Percentiles rank a stretch among this genome's conserved stretches.
phyloP scores from a whole-genome alignment of 345 rosid genomes.

The Pelargonium nanum region DNA sequence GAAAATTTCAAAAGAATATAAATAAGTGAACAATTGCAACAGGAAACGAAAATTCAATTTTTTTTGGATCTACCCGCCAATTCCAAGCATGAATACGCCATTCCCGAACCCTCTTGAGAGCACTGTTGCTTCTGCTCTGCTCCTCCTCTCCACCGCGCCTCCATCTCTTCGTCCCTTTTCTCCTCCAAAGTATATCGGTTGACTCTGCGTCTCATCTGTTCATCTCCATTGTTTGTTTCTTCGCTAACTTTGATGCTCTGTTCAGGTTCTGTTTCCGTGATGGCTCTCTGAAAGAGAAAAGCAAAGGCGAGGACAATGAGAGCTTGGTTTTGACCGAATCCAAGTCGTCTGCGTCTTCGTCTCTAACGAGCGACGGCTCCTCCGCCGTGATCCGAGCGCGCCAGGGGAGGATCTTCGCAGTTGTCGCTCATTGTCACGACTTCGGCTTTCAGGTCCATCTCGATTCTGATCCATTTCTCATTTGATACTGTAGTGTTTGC shows the following conservation, averaged over 20 bases:
- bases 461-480: constrained; percentile 4
- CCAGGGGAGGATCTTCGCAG: constrained; percentile 23
- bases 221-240: neutral
- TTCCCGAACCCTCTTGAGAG: constrained; percentile 62
- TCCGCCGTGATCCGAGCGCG: constrained; percentile 21
- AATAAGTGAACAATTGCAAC: neutral
- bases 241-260: constrained; percentile 3
- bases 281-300: constrained; percentile 14
- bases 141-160: constrained; percentile 45
- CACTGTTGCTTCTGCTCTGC: constrained; percentile 68
- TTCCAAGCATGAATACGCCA: constrained; percentile 23
- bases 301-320: constrained; percentile 27
- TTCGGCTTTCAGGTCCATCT: constrained; percentile 47
- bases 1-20: neutral
- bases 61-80: constrained; percentile 45
- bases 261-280: constrained; percentile 15
- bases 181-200: neutral
- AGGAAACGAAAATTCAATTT: neutral
- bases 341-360: constrained; percentile 27
- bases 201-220: constrained; percentile 16
- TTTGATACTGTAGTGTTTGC: constrained; percentile 2
- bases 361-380: constrained; percentile 28
- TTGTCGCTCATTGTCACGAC: constrained; percentile 25
- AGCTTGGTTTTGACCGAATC: constrained; percentile 28
- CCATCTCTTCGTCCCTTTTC: constrained; percentile 6